Evolutionary conservation across 768 basidiomycete genomes (phyloP), one percentile per base, ranked within the genome.

Genomic region (Mrakia hoshinonis): DNA sequence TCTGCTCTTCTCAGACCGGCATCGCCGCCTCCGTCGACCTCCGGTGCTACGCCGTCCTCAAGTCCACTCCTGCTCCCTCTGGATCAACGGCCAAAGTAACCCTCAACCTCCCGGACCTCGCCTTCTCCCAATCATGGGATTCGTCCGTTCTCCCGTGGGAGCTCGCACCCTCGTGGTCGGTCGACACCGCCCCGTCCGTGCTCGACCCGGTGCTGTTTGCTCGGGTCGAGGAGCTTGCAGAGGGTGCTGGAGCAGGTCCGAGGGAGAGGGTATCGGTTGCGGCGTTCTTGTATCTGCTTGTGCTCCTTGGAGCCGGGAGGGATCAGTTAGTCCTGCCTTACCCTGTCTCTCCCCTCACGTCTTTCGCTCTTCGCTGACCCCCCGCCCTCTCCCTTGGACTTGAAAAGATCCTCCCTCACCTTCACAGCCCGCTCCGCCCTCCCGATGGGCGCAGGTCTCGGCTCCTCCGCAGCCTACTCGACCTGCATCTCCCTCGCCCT

Each of bases 381-480:
- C n/a, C n/a, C n/a, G n/a, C n/a, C n/a, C n/a, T n/a, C n/a, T n/a
- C n/a, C n/a, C n/a, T n/a, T n/a, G n/a, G n/a, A n/a, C n/a, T n/a
- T n/a, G n/a, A n/a, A n/a, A n/a, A 61, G 58, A 39, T 36, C 58
- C 36, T 61, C 58, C 0, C 85, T 92, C 79, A 87, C 88, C 74
- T 89, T 95, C 78, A 84, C 87, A 29, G 85, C 88, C 48, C 91
- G 95, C 58, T 88, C 92, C 43, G 90, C 91, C 29, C 84, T 98
- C 6, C 96, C 96, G 36, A 87, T 98, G 70, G 89, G 91, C 10
- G 96, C 96, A 20, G 96, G 96, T 58, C 87, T 98, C 62, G 96
- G 96, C 29, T 98, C 95, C 15, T 96, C 93, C 26, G 96, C 96
- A 9, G 92, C 96, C 29, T 97, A 89, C 82, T 97, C 94, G 3